Base-by-base conservation (phyloP, 208 protist species). In the Leishmania major region DNA sequence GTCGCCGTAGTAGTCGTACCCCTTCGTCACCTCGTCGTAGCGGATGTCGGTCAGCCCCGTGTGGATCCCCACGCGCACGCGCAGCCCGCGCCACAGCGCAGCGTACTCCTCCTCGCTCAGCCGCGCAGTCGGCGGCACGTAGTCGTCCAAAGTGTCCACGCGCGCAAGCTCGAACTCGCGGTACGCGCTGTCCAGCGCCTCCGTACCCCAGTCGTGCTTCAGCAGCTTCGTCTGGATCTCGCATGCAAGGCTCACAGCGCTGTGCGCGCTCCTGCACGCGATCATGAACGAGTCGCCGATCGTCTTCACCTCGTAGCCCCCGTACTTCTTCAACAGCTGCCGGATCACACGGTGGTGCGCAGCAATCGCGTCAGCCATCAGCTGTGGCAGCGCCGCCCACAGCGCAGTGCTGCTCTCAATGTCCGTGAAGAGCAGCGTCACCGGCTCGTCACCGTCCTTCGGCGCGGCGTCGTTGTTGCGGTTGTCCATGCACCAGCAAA, bases 331-430 rank as follows among this genome's bases (percentile, higher is more conserved):
- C 45, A 95, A 90, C 62, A 90, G 78, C 64, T 80, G 25, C 47
- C 94, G 90, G 72, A 97, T 94, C 62, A 94, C 60, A 11, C 80
- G 82, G 90, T 97, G 89, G 87, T 97, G 91, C 73, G 87, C 74
- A 51, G 90, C 86, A 40, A 97, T 86, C 15, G 94, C 92, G 47
- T 91, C 88, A 8, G 85, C 60, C 93, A 97, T 97, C 77, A 79
- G 75, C 73, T 86, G 84, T 49, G 51, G 80, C 85, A 86, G 60
- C 51, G 78, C 85, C n/a, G 89, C 91, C 92, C 93, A 96, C 83
- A 97, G 77, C 60, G 89, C 92, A 35, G 94, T 96, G 86, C 89
- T 94, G 87, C 89, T 91, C 85, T 95, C 89, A 76, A 95, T 89
- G 82, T 95, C 93, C 43, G 92, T 95, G 84, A 96, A 95, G 62